These are phyloP conservation scores for Tagetes erecta DNA, from an alignment of 129 eudicot species.

Conservation along the genomic window DNA sequence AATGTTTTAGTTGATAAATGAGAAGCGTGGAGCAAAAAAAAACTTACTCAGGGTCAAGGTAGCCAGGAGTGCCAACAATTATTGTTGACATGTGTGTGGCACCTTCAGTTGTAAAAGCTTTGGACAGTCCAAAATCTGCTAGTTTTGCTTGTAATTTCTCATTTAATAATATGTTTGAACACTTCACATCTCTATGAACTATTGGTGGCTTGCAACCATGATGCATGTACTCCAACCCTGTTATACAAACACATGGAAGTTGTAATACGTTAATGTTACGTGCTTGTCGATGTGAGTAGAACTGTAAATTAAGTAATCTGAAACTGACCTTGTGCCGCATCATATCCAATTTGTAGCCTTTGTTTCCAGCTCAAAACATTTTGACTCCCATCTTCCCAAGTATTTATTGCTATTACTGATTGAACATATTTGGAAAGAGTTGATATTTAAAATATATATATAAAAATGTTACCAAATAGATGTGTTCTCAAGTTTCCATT, in stretches of 20 bases:
- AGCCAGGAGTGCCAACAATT: conserved; percentile 28
- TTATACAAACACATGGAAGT: not conserved
- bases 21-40: not conserved
- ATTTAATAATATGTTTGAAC: conserved; percentile 33
- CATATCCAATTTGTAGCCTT: conserved; percentile 41
- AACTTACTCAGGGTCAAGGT: conserved; percentile 51
- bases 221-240: conserved; percentile 60
- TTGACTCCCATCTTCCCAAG: not conserved
- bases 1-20: not conserved
- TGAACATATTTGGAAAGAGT: not conserved
- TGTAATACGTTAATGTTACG: not conserved
- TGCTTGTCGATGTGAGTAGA: not conserved
- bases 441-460: not conserved
- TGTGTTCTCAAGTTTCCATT: conserved; percentile 8
- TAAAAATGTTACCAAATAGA: conserved; percentile 3
- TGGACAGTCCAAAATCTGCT: conserved; percentile 55
- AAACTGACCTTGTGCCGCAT: conserved; percentile 51
- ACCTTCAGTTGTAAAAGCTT: conserved; percentile 35
- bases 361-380: conserved; percentile 35
- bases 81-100: conserved; percentile 33
- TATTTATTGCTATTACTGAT: not conserved
- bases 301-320: not conserved
- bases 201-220: conserved; percentile 47
- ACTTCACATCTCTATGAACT: conserved; percentile 42
- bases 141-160: conserved; percentile 38